Evolutionary conservation across 306 rosid species (phyloP).

Genomic region (Astragalus membranaceus): DNA sequence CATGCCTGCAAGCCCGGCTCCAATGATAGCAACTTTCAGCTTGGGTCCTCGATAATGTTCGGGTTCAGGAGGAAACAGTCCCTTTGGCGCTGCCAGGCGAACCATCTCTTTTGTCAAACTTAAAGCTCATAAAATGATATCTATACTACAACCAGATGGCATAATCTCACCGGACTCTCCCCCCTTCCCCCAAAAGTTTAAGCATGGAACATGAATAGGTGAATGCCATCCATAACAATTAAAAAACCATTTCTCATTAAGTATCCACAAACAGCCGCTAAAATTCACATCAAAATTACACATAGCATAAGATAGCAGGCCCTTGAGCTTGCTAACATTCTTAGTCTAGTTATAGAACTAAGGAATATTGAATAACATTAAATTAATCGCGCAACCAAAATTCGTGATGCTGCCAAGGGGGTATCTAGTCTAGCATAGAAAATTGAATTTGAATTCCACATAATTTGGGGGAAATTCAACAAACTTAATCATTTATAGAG

Average conservation of each 20-base stretch:
- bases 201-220: neutral
- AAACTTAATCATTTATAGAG: neutral
- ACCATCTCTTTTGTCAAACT: constrained; percentile 24
- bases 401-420: neutral
- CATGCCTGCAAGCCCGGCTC: constrained; percentile 99
- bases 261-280: neutral
- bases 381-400: no score
- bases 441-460: neutral
- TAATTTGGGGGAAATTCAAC: neutral
- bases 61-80: constrained; percentile 94
- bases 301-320: neutral
- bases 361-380: neutral
- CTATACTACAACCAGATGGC: constrained; percentile 1
- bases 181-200: neutral
- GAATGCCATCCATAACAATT: neutral
- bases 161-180: neutral
- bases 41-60: constrained; percentile 88
- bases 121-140: neutral
- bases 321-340: neutral
- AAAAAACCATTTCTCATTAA: neutral
- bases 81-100: constrained; percentile 75
- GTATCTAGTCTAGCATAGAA: neutral
- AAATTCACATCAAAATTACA: neutral
- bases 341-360: neutral
- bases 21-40: constrained; percentile 92